Evolutionary conservation across 306 rosid genomes (phyloP).

Genomic region (Quillaja saponaria): DNA sequence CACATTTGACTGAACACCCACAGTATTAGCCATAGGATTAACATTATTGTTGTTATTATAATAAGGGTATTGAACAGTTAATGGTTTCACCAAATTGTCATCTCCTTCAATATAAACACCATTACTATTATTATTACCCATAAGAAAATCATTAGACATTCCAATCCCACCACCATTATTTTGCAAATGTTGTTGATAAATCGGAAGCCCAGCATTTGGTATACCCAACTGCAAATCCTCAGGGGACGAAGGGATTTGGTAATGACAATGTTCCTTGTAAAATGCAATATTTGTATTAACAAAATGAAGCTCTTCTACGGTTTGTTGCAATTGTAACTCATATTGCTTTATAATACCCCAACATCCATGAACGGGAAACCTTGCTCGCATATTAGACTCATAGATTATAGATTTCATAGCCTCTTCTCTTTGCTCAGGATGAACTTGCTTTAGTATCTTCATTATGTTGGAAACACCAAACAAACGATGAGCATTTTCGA

Average conservation of each 20-base stretch:
- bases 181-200: constrained; percentile 6
- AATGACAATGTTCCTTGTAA: constrained; percentile 23
- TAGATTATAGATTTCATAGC: constrained; percentile 61
- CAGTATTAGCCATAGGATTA: constrained; percentile 7
- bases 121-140: neutral
- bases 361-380: constrained; percentile 43
- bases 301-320: constrained; percentile 13
- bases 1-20: constrained; percentile 18
- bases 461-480: constrained; percentile 57
- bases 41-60: constrained; percentile 15
- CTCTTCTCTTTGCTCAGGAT: constrained; percentile 23
- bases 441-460: constrained; percentile 31
- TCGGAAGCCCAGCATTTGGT: neutral
- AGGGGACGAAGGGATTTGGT: neutral
- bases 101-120: constrained; percentile 17
- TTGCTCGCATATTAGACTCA: constrained; percentile 51
- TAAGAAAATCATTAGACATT: neutral
- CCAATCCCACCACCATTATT: neutral
- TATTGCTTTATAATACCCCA: constrained; percentile 28
- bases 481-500: constrained; percentile 57
- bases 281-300: neutral
- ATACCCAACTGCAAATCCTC: neutral
- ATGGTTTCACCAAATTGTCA: constrained; percentile 19
- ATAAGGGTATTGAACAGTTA: constrained; percentile 11
- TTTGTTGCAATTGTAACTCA: neutral